Base-by-base conservation (phyloP, 805 yeast genomes). In the Metahyphopichia silvanorum region DNA sequence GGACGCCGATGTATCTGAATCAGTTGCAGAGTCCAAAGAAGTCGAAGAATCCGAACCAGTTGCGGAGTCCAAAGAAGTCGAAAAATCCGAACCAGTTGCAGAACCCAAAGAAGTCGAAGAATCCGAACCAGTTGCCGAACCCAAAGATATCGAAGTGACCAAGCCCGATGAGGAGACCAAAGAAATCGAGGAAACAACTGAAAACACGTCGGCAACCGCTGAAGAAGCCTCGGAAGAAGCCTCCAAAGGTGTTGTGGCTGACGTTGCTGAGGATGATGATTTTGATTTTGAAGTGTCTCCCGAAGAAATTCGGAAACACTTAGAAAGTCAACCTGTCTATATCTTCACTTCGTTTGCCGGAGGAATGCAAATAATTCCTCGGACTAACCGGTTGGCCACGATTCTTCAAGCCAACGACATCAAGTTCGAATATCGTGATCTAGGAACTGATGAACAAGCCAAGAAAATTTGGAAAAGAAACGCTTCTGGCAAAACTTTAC, bases 371-470 rank as follows among this genome's bases (percentile, higher is more conserved):
- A 77, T 89, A 56, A 76, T 80, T 42, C 74, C 82, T 11, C 69
- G 89, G 46, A 87, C 96, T 11, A 85, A 83, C 49, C 66, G 94
- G 35, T 59, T 89, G 36, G 74, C 74, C 9, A 82, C 87, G 0
- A 85, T 88, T 33, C 67, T 88, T 32, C 72, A 77, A 24, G 95
- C 89, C 4, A 84, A 87, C 54, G 72, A 77, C 29, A 63, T 88
- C 32, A 68, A 75, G 37, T 85, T 77, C 53, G 72, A 76, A 19
- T 73, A 77, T 51, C 76, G 84, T 37, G 97, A 88, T 53, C 61
- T 87, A 32, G 95, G 95, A 5, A 86, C 95, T 0, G 94, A 88
- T 53, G 87, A 79, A 32, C 82, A 79, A 39, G 96, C 96, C 11
- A 79, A 87, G 55, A 74, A 77, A 46, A 73, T 86, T 17, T 88